phyloP scores from a whole-genome alignment of 345 rosid genomes.

The Isatis tinctoria region DNA sequence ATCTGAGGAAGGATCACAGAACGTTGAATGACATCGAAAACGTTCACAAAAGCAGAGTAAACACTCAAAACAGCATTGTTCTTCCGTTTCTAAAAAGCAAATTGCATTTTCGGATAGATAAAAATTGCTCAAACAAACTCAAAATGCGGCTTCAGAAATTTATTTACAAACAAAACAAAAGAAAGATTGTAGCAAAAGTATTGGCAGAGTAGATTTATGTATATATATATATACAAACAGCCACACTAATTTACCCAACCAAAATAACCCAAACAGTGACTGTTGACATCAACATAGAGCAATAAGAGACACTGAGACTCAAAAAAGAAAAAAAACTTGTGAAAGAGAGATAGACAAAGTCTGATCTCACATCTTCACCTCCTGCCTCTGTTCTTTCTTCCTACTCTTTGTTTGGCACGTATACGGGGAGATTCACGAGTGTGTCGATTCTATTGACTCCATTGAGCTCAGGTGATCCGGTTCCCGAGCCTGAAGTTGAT shows the following conservation, averaged over 20 bases:
- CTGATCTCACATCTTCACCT: neutral
- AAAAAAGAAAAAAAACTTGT: neutral
- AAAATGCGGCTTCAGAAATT: neutral
- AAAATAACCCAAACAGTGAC: neutral
- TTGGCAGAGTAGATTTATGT: neutral
- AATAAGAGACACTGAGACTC: conserved; percentile 8
- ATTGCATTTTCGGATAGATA: neutral
- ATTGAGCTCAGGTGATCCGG: conserved; percentile 71
- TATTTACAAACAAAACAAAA: neutral
- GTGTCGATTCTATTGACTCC: conserved; percentile 77
- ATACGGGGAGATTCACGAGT: conserved; percentile 58
- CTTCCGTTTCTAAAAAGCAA: neutral
- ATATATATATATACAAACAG: conserved; percentile 7
- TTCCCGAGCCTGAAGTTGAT: conserved; percentile 32
- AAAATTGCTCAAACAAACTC: neutral
- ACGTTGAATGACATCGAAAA: neutral
- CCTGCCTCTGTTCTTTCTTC: conserved; percentile 18
- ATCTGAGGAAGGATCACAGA: neutral
- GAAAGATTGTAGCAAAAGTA: neutral
- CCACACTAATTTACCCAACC: neutral
- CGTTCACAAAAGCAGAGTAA: neutral
- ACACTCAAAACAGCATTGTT: neutral
- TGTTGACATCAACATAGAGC: neutral
- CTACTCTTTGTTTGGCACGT: conserved; percentile 47
- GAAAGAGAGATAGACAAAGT: neutral